Conservation (phyloP, 176 grass and related monocot genomes). For the Juncus effusus region DNA sequence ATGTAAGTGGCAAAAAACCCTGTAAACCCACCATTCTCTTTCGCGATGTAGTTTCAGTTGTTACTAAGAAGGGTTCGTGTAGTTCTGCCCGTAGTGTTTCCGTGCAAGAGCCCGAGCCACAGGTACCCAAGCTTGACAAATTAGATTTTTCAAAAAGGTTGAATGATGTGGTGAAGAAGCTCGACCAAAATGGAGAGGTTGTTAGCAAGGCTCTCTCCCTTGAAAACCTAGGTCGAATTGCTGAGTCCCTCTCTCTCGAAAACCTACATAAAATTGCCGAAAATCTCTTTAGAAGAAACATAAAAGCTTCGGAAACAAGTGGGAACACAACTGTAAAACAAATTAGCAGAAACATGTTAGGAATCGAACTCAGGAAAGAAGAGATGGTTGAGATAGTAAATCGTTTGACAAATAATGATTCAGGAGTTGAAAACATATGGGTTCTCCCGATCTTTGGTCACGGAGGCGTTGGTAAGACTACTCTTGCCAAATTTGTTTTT, state of each 20-base stretch:
- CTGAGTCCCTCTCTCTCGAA: not conserved
- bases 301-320: too few species aligned
- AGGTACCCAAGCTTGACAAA: constrained; percentile 1
- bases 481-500: constrained; percentile 27
- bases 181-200: constrained; percentile 3
- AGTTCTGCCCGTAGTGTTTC: not conserved
- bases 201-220: constrained; percentile 11
- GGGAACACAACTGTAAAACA: not conserved
- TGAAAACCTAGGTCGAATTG: constrained; percentile 6
- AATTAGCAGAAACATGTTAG: not conserved
- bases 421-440: not conserved
- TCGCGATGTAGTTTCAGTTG: not conserved
- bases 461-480: constrained; percentile 28
- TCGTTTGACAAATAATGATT: constrained; percentile 7
- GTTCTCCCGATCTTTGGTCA: constrained; percentile 23
- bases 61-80: not conserved
- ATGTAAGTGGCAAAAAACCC: too few species aligned
- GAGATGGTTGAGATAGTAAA: constrained; percentile 2
- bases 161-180: not conserved
- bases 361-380: constrained; percentile 18
- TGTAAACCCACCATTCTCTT: too few species aligned
- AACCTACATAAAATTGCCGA: not conserved
- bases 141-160: not conserved
- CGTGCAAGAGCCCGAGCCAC: not conserved
- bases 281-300: too few species aligned